Evolutionary conservation across 2,329 filamentous ascomycete genomes (phyloP).

Genomic region (Nemania bipapillata): DNA sequence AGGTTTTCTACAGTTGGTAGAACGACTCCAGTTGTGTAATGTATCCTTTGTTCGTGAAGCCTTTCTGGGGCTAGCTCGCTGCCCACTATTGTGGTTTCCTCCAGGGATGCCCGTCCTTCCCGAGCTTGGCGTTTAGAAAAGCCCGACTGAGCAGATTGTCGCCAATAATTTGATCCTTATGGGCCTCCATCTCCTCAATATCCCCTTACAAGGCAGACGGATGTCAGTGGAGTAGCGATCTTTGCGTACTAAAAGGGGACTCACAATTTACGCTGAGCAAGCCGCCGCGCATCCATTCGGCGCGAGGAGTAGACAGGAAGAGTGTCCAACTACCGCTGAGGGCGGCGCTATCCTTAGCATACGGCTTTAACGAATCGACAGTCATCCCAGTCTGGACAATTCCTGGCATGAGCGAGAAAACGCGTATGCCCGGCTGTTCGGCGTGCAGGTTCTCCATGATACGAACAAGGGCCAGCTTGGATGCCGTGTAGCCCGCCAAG

Average conservation of each 20-base stretch:
- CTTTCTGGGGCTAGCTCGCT: too few species aligned
- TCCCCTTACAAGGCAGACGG: constrained; percentile 34
- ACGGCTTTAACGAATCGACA: constrained; percentile 34
- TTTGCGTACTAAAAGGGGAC: constrained; percentile 23
- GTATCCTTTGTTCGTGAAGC: too few species aligned
- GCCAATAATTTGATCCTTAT: constrained; percentile 41
- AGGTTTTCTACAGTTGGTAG: too few species aligned
- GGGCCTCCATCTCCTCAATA: constrained; percentile 43
- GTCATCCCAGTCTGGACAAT: constrained; percentile 34
- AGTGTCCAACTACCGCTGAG: constrained; percentile 34
- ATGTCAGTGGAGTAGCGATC: constrained; percentile 28
- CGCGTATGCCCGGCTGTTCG: constrained; percentile 34
- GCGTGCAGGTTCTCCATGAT: constrained; percentile 40
- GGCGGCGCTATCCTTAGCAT: constrained; percentile 29
- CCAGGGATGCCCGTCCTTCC: constrained; percentile 42
- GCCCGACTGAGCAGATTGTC: constrained; percentile 37
- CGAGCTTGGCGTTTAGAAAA: constrained; percentile 41
- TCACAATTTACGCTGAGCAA: constrained; percentile 42
- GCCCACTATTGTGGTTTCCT: too few species aligned
- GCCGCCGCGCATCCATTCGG: constrained; percentile 42
- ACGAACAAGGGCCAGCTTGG: constrained; percentile 36
- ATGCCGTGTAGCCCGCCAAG: constrained; percentile 37
- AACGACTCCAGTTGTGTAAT: too few species aligned
- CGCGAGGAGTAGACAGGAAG: constrained; percentile 35
- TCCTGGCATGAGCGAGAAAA: constrained; percentile 36